Base-by-base conservation (phyloP, 139 green algal species). In the Tetraselmis chui region DNA sequence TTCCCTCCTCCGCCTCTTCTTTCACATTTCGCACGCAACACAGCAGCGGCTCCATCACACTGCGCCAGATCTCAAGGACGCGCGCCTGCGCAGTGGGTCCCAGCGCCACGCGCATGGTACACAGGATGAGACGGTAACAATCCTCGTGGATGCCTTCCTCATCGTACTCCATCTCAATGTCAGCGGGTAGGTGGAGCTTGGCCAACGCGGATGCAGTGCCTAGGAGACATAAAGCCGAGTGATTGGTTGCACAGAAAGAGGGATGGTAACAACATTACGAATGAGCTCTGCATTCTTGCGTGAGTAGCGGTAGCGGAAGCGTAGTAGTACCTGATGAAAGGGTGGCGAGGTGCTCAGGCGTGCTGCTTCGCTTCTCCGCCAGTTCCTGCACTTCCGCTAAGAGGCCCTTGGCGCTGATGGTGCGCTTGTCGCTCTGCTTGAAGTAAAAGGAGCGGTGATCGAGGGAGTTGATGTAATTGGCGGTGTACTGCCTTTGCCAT, bases 391-490 rank as follows among this genome's bases (percentile, higher is more conserved):
- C 91, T 86, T 98, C 96, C 28, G 84, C 30, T 80, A 98, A 81
- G 88, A 99, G 92, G 77, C 85, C 89, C 89, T 97, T 98, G 29
- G 88, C 82, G 84, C 90, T 93, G 76, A 99, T 91, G 79, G 86
- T 92, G 87, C 96, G 97, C 91, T 99, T 99, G 84, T 99, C 96
- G 23, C 86, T 88, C 87, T 99, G 97, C 90, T 99, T 99, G 92
- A 99, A 99, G 91, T 99, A 99, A 90, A 99, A 99, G 85, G 86
- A 94, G 80, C 95, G 94, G 89, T 99, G 96, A 90, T 99, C 97
- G 77, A 99, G 92, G 11, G 87, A 95, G 86, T 99, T 99, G 88
- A 97, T 89, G 88, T 98, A 99, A 90, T 99, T 99, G 80, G 93
- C 88, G 81, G 96, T 92, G 84, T 96, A 99, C 75, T 99, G 93